Conservation (phyloP, 371 early-diverging fungal genomes). For the Rhizomucor pusillus region DNA sequence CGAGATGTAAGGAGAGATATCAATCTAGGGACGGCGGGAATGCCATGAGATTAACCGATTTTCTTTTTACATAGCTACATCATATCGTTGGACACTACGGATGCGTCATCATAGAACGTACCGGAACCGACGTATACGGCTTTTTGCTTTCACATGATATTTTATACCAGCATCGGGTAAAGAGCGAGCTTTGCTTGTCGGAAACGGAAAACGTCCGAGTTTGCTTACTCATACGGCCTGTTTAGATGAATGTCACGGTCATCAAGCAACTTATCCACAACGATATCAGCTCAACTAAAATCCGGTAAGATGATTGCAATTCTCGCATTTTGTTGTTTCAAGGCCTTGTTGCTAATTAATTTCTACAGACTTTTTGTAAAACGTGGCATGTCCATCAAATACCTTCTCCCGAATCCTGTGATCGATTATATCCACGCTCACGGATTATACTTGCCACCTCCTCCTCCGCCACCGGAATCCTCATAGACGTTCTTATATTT, state of each 20-base stretch:
- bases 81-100: slow-evolving; percentile 92
- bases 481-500: background rate
- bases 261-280: slow-evolving; percentile 96
- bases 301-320: slow-evolving; percentile 56
- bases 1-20: slow-evolving; percentile 71
- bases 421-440: slow-evolving; percentile 87
- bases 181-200: slow-evolving; percentile 4
- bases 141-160: slow-evolving; percentile 88
- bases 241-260: slow-evolving; percentile 83
- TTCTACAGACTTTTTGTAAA: slow-evolving; percentile 81
- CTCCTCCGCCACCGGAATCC: background rate
- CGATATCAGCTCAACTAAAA: slow-evolving; percentile 95
- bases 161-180: slow-evolving; percentile 80
- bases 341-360: background rate
- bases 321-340: background rate
- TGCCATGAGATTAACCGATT: background rate
- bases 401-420: slow-evolving; percentile 90
- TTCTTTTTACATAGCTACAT: slow-evolving; percentile 65
- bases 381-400: slow-evolving; percentile 93
- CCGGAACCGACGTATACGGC: slow-evolving; percentile 91
- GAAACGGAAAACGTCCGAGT: background rate
- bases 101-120: slow-evolving; percentile 92
- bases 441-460: slow-evolving; percentile 56
- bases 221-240: background rate
- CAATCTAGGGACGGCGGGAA: background rate